Evolutionary conservation across 2,329 filamentous ascomycete genomes (phyloP).

Genomic region (Cytospora piceicola): DNA sequence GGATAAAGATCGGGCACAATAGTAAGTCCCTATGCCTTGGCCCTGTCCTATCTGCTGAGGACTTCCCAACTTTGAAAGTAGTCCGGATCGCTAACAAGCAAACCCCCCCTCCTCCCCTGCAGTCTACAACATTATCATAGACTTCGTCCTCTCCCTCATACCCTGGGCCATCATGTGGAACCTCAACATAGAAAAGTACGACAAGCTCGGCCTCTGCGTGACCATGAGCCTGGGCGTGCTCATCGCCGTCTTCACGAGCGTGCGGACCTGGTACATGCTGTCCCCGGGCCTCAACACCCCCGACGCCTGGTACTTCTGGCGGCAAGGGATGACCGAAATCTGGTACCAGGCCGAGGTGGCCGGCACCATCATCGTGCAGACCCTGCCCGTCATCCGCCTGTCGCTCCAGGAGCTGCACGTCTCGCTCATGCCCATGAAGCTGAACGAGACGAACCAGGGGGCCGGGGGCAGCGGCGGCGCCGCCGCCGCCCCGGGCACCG

Average conservation of each 20-base stretch:
- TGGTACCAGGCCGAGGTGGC: slow-evolving; percentile 57
- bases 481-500: too few species aligned
- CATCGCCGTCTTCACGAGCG: slow-evolving; percentile 52
- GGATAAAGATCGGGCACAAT: slow-evolving; percentile 56
- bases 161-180: slow-evolving; percentile 55
- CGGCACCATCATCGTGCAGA: slow-evolving; percentile 59
- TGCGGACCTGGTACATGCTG: slow-evolving; percentile 54
- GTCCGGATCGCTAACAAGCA: not conserved
- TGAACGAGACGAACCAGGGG: slow-evolving; percentile 23
- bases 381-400: slow-evolving; percentile 55
- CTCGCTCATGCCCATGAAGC: slow-evolving; percentile 37
- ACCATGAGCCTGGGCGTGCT: slow-evolving; percentile 54
- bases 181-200: slow-evolving; percentile 51
- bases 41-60: not conserved
- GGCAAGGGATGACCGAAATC: slow-evolving; percentile 50
- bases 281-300: slow-evolving; percentile 44
- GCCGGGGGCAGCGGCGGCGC: not conserved
- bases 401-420: slow-evolving; percentile 48
- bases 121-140: slow-evolving; percentile 59
- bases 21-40: slow-evolving; percentile 39
- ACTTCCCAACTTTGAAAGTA: not conserved
- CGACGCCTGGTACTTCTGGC: slow-evolving; percentile 53
- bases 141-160: slow-evolving; percentile 54
- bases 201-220: slow-evolving; percentile 54
- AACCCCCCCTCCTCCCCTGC: not conserved